Conservation (phyloP, 2,329 filamentous ascomycete species). For the Chrysosporium keratinophilum region DNA sequence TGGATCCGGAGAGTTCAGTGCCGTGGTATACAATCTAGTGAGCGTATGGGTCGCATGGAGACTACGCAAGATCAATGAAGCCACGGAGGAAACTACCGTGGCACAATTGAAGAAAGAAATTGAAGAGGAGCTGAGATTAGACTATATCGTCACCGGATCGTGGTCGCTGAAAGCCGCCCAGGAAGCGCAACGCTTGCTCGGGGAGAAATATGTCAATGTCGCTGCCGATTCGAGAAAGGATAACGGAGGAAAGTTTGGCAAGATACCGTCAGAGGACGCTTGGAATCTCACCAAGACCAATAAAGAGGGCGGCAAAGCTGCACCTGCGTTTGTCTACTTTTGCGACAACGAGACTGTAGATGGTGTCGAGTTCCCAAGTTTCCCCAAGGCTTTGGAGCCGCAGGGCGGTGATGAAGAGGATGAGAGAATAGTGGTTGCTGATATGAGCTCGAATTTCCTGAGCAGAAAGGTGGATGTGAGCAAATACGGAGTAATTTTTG, state of each 20-base stretch:
- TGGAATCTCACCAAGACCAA: conserved; percentile 62
- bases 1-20: conserved; percentile 75
- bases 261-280: conserved; percentile 63
- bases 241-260: conserved; percentile 74
- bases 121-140: conserved; percentile 62
- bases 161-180: conserved; percentile 86
- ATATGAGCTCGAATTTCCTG: conserved; percentile 93
- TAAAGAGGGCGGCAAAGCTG: conserved; percentile 42
- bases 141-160: conserved; percentile 82
- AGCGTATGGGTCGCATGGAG: conserved; percentile 68
- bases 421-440: conserved; percentile 69
- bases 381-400: conserved; percentile 54
- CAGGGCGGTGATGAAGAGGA: conserved; percentile 49
- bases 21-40: conserved; percentile 73
- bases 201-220: conserved; percentile 65
- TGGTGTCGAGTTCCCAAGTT: conserved; percentile 74
- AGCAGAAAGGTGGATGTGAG: conserved; percentile 64
- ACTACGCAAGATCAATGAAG: conserved; percentile 48
- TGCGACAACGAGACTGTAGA: conserved; percentile 87
- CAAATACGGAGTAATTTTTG: conserved; percentile 79
- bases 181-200: conserved; percentile 68
- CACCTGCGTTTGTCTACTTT: conserved; percentile 64
- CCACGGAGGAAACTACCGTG: conserved; percentile 47
- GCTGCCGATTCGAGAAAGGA: conserved; percentile 53
- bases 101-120: conserved; percentile 55